Base-by-base conservation (phyloP, 2,329 filamentous ascomycete species). In the Leptosphaerulina australis region DNA sequence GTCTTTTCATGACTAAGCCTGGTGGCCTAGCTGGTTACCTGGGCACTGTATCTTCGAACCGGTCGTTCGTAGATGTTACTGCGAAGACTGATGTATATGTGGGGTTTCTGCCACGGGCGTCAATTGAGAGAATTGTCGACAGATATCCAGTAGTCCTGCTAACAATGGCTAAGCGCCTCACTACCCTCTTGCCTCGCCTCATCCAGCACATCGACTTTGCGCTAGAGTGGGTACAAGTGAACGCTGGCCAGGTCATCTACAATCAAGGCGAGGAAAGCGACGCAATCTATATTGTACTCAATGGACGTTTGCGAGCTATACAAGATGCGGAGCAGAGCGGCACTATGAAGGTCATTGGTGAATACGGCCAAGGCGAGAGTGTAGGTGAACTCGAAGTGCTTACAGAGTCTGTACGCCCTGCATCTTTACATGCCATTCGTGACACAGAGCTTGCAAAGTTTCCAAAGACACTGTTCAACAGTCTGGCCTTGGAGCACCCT, bases 61-160 rank as follows among this genome's bases (percentile, higher is more conserved):
- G 94, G 20, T 99, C 94, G 0, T 97, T 97, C 68, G 94, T 96
- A 15, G 93, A 97, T 67, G 92, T 99, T 1, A 88, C 93, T 28
- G 95, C 94, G 3, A 97, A 97, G 75, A 99, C 95, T 0, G 94
- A 99, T 73, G 94, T 97, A 2, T 97, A 97, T 65, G 94, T 99
- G 11, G 94, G 94, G 1, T 99, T 99, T 59, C 77, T 99, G 10
- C 94, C 94, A 0, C 83, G 91, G 22, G 82, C 85, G 0, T 89
- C 91, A 0, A 80, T 99, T 21, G 94, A 99, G 68, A 84, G 91
- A 58, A 94, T 99, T 36, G 91, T 96, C 1, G 94, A 99, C 59
- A 87, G 85, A 59, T 94, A 97, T 67, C 94, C 94, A 0, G 90
- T 96, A 30, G 88, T 97, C 3, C 77, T 99, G 8, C 78, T 99